Evolutionary conservation across 192 early-diverging fungal species (phyloP).

Genomic region (Coemansia biformis): DNA sequence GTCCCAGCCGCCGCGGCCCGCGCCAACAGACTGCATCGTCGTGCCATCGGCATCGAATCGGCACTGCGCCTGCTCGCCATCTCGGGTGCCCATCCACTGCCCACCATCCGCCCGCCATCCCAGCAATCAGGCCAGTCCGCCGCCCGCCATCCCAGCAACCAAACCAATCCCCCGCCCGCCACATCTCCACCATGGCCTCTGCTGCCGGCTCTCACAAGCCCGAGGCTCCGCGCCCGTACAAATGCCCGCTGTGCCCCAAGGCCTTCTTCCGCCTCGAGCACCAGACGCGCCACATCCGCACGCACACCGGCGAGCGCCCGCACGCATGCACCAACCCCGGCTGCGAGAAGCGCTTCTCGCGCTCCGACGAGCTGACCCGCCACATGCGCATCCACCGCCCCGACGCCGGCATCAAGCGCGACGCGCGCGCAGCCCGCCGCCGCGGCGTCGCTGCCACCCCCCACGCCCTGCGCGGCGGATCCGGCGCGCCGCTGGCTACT

Average conservation of each 20-base stretch:
- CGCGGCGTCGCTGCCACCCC: constrained; percentile 3
- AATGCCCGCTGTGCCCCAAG: constrained; percentile 69
- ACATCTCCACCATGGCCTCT: constrained; percentile 33
- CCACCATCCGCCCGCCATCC: too few species aligned
- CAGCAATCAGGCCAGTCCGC: too few species aligned
- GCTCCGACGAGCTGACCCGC: constrained; percentile 73
- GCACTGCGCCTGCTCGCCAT: too few species aligned
- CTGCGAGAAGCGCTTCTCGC: constrained; percentile 75
- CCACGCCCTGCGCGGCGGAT: constrained; percentile 6
- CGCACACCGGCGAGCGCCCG: constrained; percentile 83
- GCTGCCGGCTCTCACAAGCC: constrained; percentile 33
- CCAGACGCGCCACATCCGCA: constrained; percentile 75
- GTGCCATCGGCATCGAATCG: not conserved
- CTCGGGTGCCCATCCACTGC: too few species aligned
- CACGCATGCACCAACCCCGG: constrained; percentile 69
- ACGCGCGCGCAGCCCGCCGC: constrained; percentile 32
- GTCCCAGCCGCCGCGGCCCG: not conserved
- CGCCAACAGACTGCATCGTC: not conserved
- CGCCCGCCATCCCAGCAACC: too few species aligned
- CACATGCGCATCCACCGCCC: constrained; percentile 55
- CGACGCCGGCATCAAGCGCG: constrained; percentile 27
- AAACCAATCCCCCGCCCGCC: too few species aligned
- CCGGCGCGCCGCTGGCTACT: constrained; percentile 4
- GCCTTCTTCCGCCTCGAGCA: constrained; percentile 73
- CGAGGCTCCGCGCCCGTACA: constrained; percentile 59